Base-by-base conservation (phyloP, 495 filamentous ascomycete species). In the Hypomontagnella submonticulosa region DNA sequence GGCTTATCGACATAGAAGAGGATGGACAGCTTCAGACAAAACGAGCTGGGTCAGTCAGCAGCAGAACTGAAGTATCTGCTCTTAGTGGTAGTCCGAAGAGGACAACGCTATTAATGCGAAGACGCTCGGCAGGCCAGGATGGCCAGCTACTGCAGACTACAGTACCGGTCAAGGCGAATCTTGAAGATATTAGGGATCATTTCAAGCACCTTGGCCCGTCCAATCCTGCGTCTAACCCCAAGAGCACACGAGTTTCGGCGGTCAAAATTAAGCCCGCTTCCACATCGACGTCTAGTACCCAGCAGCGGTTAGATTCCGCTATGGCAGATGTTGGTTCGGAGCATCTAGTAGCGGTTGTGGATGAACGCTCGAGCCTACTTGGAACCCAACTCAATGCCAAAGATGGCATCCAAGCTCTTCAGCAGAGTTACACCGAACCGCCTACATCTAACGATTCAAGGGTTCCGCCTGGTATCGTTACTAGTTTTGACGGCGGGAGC, bases 161-260 rank as follows among this genome's bases (percentile, higher is more conserved):
- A 4, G 74, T 83, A 23, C 78, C 77, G 10, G 77, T 83, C 32
- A 78, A 80, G 27, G 80, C 81, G 1, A 87, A 84, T 43, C 71
- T 84, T 13, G 78, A 82, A 50, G 92, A 97, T 47, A 85, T 97
- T 57, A 84, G 84, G 46, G 87, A 93, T 65, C 93, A 97, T 61
- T 80, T 97, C 9, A 95, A 91, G 69, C 90, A 95, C 68, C 87
- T 99, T 1, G 95, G 96, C 0, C 95, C 95, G 0, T 96, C 92
- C 1, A 99, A 99, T 69, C 84, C 90, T 12, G 96, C 95, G 2
- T 91, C 86, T 51, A 86, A 90, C 34, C 95, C 95, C 3, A 88
- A 90, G 62, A 80, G 85, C 53, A 97, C 95, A 1, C 88, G 89
- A n/a, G 94, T 92, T 59, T 89, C 88, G 32, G 88, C 87, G 10